Evolutionary conservation across 225 moss, liverwort and hornwort species (phyloP), one percentile per base, ranked within the genome.

Genomic region (Polytrichum formosum): DNA sequence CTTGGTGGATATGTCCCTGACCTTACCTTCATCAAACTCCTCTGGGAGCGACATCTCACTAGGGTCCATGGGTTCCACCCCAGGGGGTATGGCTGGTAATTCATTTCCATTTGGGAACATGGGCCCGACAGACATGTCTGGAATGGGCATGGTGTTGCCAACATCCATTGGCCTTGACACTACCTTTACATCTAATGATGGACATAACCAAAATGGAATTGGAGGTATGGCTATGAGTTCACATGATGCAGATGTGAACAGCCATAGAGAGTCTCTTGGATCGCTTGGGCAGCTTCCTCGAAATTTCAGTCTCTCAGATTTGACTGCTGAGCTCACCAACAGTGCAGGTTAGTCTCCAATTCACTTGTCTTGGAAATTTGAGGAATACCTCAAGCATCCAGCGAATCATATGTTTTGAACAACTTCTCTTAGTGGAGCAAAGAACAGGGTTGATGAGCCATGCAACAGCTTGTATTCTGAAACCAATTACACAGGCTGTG

Each of bases 261-360:
- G 87, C 66, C 90, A 88, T 63, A 90, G 92, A 81, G 98, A 92
- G 69, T 98, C 98, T 63, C 85, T 98, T 64, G 94, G 91, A 53
- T 94, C 94, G n/a, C 87, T 94, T 55, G 98, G 98, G 19, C 94
- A 94, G 86, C 85, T 98, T 67, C 94, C 94, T 8, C 90, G 92
- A 46, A 98, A 94, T 65, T 98, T 98, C 85, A 98, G 98, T 74
- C 84, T 98, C 56, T 98, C 94, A 20, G 98, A 98, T 79, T 87
- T 98, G 83, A 98, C 98, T 58, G 98, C 94, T 68, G 98, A 98
- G 81, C 94, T 98, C 28, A 92, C 94, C 56, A 98, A 92, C 67
- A 91, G 92, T 80, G 88, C 92, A 80, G 98, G 98, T 94, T 74
- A 83, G 82, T 64, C 30, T 65, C 64, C 46, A 46, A 13, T 46